A percentile compares a stretch with the other conserved stretches of the same genome.
These are phyloP conservation scores for Leucocoprinus birnbaumii DNA, from an alignment of 768 basidiomycete species.

Conservation along the genomic window DNA sequence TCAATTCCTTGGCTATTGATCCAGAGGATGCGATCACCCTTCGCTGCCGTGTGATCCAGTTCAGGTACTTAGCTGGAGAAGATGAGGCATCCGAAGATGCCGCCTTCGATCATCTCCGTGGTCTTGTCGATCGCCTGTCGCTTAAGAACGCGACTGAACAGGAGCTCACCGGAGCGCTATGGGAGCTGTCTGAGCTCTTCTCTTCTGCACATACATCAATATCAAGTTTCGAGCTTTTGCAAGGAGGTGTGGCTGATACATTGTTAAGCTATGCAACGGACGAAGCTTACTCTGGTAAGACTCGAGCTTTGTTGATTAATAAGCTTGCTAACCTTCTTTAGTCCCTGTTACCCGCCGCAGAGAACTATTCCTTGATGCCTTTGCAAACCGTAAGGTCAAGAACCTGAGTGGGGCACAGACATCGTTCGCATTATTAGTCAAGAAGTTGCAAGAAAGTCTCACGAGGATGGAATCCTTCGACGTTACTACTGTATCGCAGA, in stretches of 20 bases:
- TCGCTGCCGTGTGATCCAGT: slow-evolving; percentile 86
- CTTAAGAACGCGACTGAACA: slow-evolving; percentile 55
- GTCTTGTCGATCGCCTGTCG: slow-evolving; percentile 64
- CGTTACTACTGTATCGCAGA: slow-evolving; percentile 85
- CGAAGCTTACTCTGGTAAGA: slow-evolving; percentile 54
- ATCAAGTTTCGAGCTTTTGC: slow-evolving; percentile 93
- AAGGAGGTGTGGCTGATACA: slow-evolving; percentile 90
- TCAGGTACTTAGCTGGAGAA: slow-evolving; percentile 68
- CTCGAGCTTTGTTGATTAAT: slow-evolving; percentile 10
- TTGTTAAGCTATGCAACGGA: slow-evolving; percentile 81
- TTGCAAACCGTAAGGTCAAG: slow-evolving; percentile 55
- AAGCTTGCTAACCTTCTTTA: slow-evolving; percentile 25
- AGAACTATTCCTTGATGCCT: slow-evolving; percentile 76
- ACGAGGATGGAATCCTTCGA: slow-evolving; percentile 96
- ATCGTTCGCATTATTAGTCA: slow-evolving; percentile 78
- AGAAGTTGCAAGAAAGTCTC: slow-evolving; percentile 93
- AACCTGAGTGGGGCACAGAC: slow-evolving; percentile 43
- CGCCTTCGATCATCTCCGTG: slow-evolving; percentile 60
- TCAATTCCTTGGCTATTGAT: slow-evolving; percentile 66
- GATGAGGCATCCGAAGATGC: slow-evolving; percentile 56
- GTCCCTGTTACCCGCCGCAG: slow-evolving; percentile 67
- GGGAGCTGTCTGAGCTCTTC: slow-evolving; percentile 80
- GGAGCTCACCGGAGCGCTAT: slow-evolving; percentile 57
- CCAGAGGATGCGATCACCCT: slow-evolving; percentile 91
- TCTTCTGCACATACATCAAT: slow-evolving; percentile 72